phyloP scores from a whole-genome alignment of 495 filamentous ascomycete species.

The Mycothermus thermophilus region DNA sequence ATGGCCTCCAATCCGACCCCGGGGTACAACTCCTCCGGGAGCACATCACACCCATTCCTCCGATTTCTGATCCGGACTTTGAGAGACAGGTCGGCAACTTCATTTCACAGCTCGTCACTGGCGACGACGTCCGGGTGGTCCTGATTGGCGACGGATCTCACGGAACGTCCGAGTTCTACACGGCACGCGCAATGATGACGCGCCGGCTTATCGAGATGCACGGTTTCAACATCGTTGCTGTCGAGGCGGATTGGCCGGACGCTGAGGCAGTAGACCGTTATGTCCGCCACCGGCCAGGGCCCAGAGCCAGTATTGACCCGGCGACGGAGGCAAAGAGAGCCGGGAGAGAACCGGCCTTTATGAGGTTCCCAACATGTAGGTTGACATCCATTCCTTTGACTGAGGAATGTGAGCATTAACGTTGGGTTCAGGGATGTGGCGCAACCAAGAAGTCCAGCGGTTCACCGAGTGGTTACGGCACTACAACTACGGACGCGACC shows the following conservation, averaged over 20 bases:
- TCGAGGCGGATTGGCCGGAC: slow-evolving; percentile 49
- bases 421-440: slow-evolving; percentile 36
- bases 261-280: slow-evolving; percentile 44
- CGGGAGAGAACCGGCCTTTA: slow-evolving; percentile 30
- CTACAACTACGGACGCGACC: slow-evolving; percentile 25
- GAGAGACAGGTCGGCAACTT: neutral
- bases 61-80: too few species aligned
- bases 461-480: slow-evolving; percentile 45
- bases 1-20: too few species aligned
- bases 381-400: neutral
- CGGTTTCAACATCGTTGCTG: slow-evolving; percentile 42
- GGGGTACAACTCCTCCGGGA: slow-evolving; percentile 3
- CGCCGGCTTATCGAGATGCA: slow-evolving; percentile 38
- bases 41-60: slow-evolving; percentile 4
- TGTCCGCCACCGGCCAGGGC: slow-evolving; percentile 31
- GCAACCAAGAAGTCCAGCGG: slow-evolving; percentile 40
- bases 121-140: too few species aligned
- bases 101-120: neutral
- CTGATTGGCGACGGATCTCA: slow-evolving; percentile 45
- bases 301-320: slow-evolving; percentile 17
- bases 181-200: slow-evolving; percentile 41
- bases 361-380: slow-evolving; percentile 44
- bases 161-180: slow-evolving; percentile 48
- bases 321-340: slow-evolving; percentile 5
- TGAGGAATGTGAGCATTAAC: neutral